phyloP scores from a whole-genome alignment of 257 asterid genomes.

The Ballota nigra region DNA sequence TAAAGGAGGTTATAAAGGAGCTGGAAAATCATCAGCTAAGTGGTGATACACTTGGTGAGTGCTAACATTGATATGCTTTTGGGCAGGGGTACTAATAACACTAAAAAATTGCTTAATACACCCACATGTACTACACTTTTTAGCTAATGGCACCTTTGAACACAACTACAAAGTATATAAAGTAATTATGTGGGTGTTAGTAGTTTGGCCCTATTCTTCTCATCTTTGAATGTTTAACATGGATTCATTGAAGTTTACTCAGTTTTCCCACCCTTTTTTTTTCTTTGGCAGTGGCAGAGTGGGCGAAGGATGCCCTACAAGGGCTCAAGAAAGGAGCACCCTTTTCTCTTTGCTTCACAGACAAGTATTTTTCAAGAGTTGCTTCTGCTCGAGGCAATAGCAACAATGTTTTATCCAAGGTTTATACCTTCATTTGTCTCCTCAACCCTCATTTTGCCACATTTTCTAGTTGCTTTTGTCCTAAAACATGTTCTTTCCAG shows the following conservation, averaged over 20 bases:
- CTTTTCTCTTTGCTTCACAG: slow-evolving; percentile 84
- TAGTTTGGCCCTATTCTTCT: background rate
- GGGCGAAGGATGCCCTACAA: slow-evolving; percentile 96
- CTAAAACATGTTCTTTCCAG: slow-evolving; percentile 42
- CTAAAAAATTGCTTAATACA: too few species aligned
- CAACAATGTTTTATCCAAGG: slow-evolving; percentile 63
- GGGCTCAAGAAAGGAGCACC: slow-evolving; percentile 93
- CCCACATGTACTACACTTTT: too few species aligned
- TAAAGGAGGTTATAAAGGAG: slow-evolving; percentile 63
- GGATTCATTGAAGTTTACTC: slow-evolving; percentile 5
- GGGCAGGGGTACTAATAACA: too few species aligned
- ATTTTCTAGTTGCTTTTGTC: slow-evolving; percentile 6
- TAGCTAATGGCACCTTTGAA: too few species aligned
- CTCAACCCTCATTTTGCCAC: slow-evolving; percentile 13
- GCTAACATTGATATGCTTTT: background rate
- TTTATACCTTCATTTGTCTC: slow-evolving; percentile 20
- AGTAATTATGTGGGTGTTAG: too few species aligned
- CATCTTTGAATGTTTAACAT: slow-evolving; percentile 13
- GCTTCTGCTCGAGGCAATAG: slow-evolving; percentile 62
- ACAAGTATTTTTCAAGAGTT: slow-evolving; percentile 65
- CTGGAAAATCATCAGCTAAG: slow-evolving; percentile 76
- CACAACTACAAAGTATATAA: too few species aligned
- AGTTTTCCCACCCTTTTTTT: background rate
- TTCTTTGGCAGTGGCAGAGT: slow-evolving; percentile 68
- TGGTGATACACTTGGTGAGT: slow-evolving; percentile 79